Percentiles rank a stretch among this genome's conserved stretches.
Evolutionary conservation across 2,329 filamentous ascomycete species (phyloP).

Genomic region (Aspergillus tamarii): DNA sequence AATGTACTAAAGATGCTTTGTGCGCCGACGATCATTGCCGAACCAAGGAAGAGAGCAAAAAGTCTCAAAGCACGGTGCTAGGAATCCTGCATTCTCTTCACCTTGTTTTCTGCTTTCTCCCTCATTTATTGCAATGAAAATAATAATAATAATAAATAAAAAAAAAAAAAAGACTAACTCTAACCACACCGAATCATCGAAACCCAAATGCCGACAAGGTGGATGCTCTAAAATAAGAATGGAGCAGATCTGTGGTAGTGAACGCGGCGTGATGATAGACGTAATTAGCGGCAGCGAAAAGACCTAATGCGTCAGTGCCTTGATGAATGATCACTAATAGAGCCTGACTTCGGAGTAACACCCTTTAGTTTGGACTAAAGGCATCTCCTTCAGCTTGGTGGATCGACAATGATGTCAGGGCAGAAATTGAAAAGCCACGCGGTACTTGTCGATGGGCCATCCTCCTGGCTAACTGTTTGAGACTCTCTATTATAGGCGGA

Average conservation of each 20-base stretch:
- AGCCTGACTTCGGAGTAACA: neutral
- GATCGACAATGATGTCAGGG: neutral
- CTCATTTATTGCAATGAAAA: neutral
- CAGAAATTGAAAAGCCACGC: neutral
- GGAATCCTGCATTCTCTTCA: neutral
- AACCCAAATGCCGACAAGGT: neutral
- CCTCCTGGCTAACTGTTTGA: neutral
- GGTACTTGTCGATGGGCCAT: neutral
- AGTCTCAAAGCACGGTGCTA: too few species aligned
- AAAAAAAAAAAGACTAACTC: neutral
- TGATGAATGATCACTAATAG: neutral
- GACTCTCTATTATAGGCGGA: neutral
- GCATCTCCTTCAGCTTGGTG: neutral
- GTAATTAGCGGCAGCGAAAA: neutral
- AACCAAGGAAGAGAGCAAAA: neutral
- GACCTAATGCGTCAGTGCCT: neutral
- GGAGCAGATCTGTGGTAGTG: neutral
- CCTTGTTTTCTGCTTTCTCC: neutral
- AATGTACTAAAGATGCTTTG: too few species aligned
- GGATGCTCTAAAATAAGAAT: neutral
- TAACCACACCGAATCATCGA: neutral
- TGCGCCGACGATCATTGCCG: neutral
- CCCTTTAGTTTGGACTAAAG: neutral
- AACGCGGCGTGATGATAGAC: neutral
- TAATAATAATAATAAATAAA: too few species aligned